phyloP scores from a whole-genome alignment of 306 rosid species.

The Glycine latifolia region DNA sequence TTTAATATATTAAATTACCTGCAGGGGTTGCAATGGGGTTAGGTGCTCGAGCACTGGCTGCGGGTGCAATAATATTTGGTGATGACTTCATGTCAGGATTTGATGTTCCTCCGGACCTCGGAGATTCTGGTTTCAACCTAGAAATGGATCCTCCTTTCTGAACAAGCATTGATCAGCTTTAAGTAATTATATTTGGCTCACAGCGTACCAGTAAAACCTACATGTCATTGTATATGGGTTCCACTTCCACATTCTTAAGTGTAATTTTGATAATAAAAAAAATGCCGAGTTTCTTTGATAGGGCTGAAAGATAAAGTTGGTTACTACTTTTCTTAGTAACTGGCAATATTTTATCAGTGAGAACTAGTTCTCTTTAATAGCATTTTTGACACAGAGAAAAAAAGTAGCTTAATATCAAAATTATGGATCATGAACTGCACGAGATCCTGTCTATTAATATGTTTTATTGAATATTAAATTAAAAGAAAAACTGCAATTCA shows the following conservation, averaged over 20 bases:
- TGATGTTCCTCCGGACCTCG: constrained; percentile 57
- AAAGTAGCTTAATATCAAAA: constrained; percentile 13
- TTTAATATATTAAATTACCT: too few species aligned
- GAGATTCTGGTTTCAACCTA: constrained; percentile 54
- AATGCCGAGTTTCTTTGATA: not conserved
- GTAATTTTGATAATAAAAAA: constrained; percentile 4
- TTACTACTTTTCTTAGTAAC: constrained; percentile 12
- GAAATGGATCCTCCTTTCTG: constrained; percentile 56
- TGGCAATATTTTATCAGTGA: constrained; percentile 20
- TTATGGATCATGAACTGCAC: not conserved
- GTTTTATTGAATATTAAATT: not conserved
- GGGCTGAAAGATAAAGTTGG: constrained; percentile 21
- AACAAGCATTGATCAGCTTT: constrained; percentile 41
- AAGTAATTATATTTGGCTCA: constrained; percentile 33
- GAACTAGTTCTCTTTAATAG: constrained; percentile 14
- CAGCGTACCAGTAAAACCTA: not conserved
- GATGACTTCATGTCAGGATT: constrained; percentile 84
- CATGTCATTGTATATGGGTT: constrained; percentile 8
- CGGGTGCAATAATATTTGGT: constrained; percentile 86
- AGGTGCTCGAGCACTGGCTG: constrained; percentile 84
- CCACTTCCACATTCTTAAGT: constrained; percentile 26
- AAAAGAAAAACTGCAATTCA: constrained; percentile 2
- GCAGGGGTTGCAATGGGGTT: constrained; percentile 65
- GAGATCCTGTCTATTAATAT: not conserved
- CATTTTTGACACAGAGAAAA: not conserved